These are phyloP conservation scores for Euphorbia peplus DNA, from an alignment of 345 rosid species.

Conservation along the genomic window DNA sequence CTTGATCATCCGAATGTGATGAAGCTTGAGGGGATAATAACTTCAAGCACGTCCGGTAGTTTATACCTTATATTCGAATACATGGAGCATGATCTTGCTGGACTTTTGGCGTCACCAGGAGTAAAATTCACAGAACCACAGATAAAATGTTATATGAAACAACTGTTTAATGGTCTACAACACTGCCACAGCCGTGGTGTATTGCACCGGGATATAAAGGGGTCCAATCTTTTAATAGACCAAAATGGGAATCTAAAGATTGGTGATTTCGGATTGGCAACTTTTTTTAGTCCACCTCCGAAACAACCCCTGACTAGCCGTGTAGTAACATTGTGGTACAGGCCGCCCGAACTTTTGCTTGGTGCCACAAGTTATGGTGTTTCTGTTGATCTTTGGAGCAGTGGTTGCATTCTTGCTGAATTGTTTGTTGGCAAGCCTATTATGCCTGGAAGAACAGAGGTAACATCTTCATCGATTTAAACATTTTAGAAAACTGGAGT, in stretches of 20 bases:
- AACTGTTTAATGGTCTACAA: slow-evolving; percentile 52
- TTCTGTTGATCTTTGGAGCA: slow-evolving; percentile 66
- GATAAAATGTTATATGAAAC: slow-evolving; percentile 70
- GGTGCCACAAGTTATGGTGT: slow-evolving; percentile 60
- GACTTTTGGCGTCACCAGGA: slow-evolving; percentile 52
- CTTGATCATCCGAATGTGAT: slow-evolving; percentile 72
- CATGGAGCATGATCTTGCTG: slow-evolving; percentile 74
- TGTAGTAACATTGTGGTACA: slow-evolving; percentile 68
- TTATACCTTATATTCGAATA: slow-evolving; percentile 64
- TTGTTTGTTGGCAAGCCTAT: slow-evolving; percentile 64
- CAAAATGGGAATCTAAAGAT: slow-evolving; percentile 53
- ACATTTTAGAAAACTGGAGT: too few relatives aligned
- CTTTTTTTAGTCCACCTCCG: slow-evolving; percentile 30
- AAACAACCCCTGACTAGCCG: slow-evolving; percentile 68
- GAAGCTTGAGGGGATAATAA: slow-evolving; percentile 73
- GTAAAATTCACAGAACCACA: slow-evolving; percentile 57
- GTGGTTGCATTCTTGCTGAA: slow-evolving; percentile 67
- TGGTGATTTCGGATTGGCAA: slow-evolving; percentile 67
- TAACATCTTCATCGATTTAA: too few relatives aligned
- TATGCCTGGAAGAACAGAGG: slow-evolving; percentile 77
- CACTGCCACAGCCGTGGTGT: slow-evolving; percentile 65
- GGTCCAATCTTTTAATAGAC: slow-evolving; percentile 59
- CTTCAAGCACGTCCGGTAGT: slow-evolving; percentile 60
- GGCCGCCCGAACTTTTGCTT: slow-evolving; percentile 67
- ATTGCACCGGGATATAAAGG: slow-evolving; percentile 69